Conservation (phyloP, 2,329 filamentous ascomycete genomes). For the Penicillium sclerotiorum region DNA sequence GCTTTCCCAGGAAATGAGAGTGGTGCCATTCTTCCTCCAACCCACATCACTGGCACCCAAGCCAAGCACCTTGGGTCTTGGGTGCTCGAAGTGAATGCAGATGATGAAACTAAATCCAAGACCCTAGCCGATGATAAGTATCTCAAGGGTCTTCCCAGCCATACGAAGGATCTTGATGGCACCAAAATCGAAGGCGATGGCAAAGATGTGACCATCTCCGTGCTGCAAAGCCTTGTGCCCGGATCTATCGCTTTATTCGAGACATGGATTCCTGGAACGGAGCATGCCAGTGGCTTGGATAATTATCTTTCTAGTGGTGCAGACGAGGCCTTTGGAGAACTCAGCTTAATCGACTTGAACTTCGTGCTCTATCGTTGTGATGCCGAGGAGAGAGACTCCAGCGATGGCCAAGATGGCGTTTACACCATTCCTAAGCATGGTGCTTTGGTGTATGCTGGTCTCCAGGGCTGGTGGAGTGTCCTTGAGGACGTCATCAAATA, state of each 20-base stretch:
- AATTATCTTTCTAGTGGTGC: conserved; percentile 82
- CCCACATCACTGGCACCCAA: conserved; percentile 79
- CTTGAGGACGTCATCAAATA: conserved; percentile 80
- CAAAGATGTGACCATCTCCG: conserved; percentile 75
- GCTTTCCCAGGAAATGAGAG: conserved; percentile 90
- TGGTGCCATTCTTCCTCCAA: conserved; percentile 76
- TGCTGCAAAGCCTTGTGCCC: conserved; percentile 83
- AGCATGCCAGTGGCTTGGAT: conserved; percentile 81
- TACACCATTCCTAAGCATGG: conserved; percentile 86
- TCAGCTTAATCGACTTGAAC: conserved; percentile 83
- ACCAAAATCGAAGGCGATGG: conserved; percentile 72
- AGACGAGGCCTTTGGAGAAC: conserved; percentile 72
- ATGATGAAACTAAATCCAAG: conserved; percentile 66
- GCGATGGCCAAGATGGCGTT: conserved; percentile 77
- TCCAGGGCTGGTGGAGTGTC: conserved; percentile 99
- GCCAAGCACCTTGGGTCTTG: conserved; percentile 86
- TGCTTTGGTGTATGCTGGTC: conserved; percentile 85
- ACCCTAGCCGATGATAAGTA: conserved; percentile 69
- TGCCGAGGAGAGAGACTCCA: conserved; percentile 80
- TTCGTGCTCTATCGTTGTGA: conserved; percentile 90
- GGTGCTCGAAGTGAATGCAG: conserved; percentile 86
- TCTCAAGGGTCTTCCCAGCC: conserved; percentile 81
- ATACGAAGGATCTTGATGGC: conserved; percentile 72
- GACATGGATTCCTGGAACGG: conserved; percentile 88
- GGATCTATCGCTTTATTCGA: conserved; percentile 95